Conservation (phyloP, 129 eudicot species). For the Daucus carota region DNA sequence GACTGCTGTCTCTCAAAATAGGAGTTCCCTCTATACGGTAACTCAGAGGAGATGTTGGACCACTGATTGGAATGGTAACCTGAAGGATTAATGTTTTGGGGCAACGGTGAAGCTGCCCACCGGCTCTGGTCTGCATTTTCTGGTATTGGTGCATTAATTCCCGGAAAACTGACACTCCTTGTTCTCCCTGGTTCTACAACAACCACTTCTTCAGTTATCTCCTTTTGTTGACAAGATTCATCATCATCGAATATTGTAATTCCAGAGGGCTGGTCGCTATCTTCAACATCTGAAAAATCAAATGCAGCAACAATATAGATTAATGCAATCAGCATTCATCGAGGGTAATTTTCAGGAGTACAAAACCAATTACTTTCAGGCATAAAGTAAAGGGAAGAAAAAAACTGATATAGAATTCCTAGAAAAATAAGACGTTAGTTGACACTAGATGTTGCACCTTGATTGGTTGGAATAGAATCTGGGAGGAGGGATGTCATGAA, state of each 20-base stretch:
- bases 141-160: conserved; percentile 76
- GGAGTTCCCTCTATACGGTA: conserved; percentile 16
- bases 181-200: conserved; percentile 33
- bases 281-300: conserved; percentile 40
- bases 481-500: background rate
- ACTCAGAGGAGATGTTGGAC: conserved; percentile 25
- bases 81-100: conserved; percentile 30
- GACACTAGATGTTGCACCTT: background rate
- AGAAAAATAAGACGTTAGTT: background rate
- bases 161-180: conserved; percentile 73
- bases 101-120: conserved; percentile 40
- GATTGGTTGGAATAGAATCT: too few species aligned
- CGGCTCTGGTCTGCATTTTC: conserved; percentile 61
- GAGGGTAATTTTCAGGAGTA: background rate
- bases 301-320: background rate
- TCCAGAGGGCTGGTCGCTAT: conserved; percentile 73
- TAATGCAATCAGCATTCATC: background rate
- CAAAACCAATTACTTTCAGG: background rate
- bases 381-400: background rate
- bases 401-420: background rate
- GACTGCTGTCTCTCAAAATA: conserved; percentile 35
- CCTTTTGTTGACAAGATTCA: conserved; percentile 35
- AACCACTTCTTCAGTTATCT: conserved; percentile 58
- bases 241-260: conserved; percentile 66
- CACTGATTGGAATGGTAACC: conserved; percentile 36